A percentile compares a stretch with the other conserved stretches of the same genome.
These are phyloP conservation scores for Helianthus annuus DNA, from an alignment of 129 eudicot genomes.

Conservation along the genomic window DNA sequence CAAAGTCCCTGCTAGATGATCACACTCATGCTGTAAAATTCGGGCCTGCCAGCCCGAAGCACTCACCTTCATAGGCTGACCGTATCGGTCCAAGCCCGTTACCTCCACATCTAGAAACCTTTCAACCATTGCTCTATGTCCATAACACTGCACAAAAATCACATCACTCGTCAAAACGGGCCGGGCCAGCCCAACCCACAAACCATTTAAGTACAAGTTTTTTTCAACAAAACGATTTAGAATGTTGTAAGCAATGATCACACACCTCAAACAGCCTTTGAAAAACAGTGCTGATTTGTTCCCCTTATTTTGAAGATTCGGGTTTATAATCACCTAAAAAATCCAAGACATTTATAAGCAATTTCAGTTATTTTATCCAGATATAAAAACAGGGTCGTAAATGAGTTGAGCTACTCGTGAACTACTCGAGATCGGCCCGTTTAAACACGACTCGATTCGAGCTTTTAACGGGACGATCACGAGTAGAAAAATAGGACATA, in stretches of 20 bases:
- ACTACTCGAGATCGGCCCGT: too few species aligned
- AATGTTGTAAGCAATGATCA: not conserved
- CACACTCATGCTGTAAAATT: conserved; percentile 91
- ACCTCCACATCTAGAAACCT: conserved; percentile 83
- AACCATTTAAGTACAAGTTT: not conserved
- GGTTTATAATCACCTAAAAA: conserved; percentile 85
- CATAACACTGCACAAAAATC: conserved; percentile 62
- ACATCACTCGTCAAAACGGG: conserved; percentile 1
- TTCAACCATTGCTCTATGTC: conserved; percentile 85
- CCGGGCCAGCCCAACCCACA: not conserved
- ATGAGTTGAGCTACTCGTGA: too few species aligned
- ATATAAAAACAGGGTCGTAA: not conserved
- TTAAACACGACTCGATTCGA: not conserved
- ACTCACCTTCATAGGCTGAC: conserved; percentile 69
- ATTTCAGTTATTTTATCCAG: not conserved
- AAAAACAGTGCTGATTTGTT: conserved; percentile 77
- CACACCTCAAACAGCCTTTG: conserved; percentile 92
- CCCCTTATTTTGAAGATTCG: conserved; percentile 70
- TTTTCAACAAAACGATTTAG: not conserved
- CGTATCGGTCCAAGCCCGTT: conserved; percentile 71
- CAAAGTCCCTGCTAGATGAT: conserved; percentile 80
- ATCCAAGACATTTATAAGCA: conserved; percentile 6
- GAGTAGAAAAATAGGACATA: not conserved
- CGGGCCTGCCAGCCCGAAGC: conserved; percentile 99
- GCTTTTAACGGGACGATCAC: too few species aligned